Conservation (phyloP, 352 stramenopile genomes). For the Phytopythium mirpurense region DNA sequence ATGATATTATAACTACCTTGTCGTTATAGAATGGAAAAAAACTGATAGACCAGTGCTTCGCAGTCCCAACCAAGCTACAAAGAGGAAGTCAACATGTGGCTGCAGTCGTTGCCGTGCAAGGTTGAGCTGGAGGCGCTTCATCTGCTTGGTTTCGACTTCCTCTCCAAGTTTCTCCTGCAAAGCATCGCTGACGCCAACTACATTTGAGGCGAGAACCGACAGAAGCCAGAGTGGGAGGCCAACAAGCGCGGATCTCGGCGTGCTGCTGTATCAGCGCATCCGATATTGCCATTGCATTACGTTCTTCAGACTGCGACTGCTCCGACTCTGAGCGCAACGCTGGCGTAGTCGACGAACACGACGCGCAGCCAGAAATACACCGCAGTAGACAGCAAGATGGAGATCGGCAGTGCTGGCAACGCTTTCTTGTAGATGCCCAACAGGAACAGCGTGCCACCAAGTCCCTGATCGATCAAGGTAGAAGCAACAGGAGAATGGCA, state of each 20-base stretch:
- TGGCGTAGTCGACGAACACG: conserved; percentile 66
- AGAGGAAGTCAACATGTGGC: conserved; percentile 56
- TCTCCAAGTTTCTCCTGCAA: conserved; percentile 50
- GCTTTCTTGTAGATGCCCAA: conserved; percentile 94
- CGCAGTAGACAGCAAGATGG: conserved; percentile 69
- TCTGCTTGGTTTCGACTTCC: conserved; percentile 67
- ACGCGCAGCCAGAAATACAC: conserved; percentile 81
- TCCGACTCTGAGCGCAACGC: conserved; percentile 29
- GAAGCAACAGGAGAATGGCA: neutral
- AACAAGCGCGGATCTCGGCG: neutral
- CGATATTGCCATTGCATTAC: neutral
- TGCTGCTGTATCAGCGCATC: neutral
- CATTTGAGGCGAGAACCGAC: neutral
- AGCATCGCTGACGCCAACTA: conserved; percentile 37
- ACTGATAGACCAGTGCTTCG: neutral
- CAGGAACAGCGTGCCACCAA: conserved; percentile 94
- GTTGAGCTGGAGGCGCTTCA: conserved; percentile 81
- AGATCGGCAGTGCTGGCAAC: conserved; percentile 96
- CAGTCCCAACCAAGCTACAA: conserved; percentile 50
- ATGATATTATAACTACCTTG: neutral
- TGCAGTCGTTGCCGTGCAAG: conserved; percentile 47
- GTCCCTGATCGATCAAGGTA: conserved; percentile 37
- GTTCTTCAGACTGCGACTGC: conserved; percentile 11
- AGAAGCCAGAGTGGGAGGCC: neutral
- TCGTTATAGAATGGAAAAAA: neutral